phyloP scores from a whole-genome alignment of 768 basidiomycete species.

The Sporobolomyces pararoseus region DNA sequence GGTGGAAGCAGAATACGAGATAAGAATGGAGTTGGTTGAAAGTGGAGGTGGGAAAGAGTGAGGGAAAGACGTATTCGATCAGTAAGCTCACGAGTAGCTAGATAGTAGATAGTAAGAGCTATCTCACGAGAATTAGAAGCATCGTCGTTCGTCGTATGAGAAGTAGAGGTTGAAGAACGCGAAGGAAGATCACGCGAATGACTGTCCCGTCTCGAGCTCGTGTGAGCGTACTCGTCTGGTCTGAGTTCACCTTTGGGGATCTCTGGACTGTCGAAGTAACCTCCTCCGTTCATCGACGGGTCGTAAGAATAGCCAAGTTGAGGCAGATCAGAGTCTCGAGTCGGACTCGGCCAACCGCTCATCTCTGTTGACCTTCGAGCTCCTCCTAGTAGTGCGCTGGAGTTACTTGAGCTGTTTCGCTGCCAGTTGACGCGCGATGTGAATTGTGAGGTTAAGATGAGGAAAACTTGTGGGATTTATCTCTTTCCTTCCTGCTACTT shows the following conservation, averaged over 20 bases:
- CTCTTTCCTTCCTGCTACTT: no score
- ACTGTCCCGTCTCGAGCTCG: no score
- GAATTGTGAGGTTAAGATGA: no score
- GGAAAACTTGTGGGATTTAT: no score
- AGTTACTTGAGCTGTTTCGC: no score
- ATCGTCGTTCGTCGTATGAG: no score
- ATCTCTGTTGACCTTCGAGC: conserved; percentile 1
- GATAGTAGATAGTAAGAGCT: neutral
- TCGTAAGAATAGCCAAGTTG: neutral
- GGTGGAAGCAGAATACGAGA: neutral
- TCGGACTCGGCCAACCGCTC: conserved; percentile 19
- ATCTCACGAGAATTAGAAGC: neutral
- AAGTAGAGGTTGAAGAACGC: neutral
- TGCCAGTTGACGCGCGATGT: no score
- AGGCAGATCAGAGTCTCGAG: neutral
- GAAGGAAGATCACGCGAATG: neutral
- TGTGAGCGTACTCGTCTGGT: neutral
- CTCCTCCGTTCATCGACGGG: neutral
- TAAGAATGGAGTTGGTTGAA: no score
- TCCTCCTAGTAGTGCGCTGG: neutral
- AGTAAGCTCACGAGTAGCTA: neutral
- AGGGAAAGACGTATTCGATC: neutral
- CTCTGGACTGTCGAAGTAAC: conserved; percentile 3
- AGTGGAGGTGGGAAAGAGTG: neutral
- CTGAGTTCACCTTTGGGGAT: conserved; percentile 14